Conservation (phyloP, 2,329 filamentous ascomycete genomes). For the Xylariaceae sp. region DNA sequence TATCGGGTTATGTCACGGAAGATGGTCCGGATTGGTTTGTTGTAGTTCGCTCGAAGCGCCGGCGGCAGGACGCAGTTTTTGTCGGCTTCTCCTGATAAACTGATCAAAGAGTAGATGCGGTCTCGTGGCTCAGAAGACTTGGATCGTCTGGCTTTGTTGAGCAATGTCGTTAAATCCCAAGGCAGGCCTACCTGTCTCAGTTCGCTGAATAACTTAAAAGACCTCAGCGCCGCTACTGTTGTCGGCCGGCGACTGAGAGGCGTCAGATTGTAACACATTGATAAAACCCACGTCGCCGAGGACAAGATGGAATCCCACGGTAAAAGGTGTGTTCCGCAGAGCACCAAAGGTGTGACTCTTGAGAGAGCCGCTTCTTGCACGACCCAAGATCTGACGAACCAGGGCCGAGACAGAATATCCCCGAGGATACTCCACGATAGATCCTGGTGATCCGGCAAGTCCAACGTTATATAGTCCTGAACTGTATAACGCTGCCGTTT, state of each 20-base stretch:
- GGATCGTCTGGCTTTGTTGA: background rate
- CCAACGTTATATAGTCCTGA: background rate
- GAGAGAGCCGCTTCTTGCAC: slow-evolving; percentile 4
- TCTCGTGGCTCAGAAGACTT: background rate
- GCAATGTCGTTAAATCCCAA: background rate
- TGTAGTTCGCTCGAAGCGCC: background rate
- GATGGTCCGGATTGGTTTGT: background rate
- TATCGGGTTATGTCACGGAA: slow-evolving; percentile 1
- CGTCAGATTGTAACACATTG: background rate
- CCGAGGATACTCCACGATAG: slow-evolving; percentile 1
- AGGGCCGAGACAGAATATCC: slow-evolving; percentile 4
- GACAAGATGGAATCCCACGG: background rate
- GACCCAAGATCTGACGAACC: slow-evolving; percentile 3
- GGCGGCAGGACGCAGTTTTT: background rate
- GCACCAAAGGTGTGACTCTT: background rate
- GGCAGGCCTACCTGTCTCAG: background rate
- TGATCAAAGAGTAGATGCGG: background rate
- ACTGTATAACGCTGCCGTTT: background rate
- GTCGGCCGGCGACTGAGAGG: background rate
- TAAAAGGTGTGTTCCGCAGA: background rate
- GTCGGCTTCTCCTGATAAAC: background rate
- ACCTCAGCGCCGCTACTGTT: background rate
- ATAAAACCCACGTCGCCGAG: background rate
- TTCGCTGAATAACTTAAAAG: background rate
- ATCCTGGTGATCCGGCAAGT: background rate